A percentile compares a stretch with the other conserved stretches of the same genome.
Evolutionary conservation across 2,329 filamentous ascomycete species (phyloP).

Genomic region (Apiospora arundinis): DNA sequence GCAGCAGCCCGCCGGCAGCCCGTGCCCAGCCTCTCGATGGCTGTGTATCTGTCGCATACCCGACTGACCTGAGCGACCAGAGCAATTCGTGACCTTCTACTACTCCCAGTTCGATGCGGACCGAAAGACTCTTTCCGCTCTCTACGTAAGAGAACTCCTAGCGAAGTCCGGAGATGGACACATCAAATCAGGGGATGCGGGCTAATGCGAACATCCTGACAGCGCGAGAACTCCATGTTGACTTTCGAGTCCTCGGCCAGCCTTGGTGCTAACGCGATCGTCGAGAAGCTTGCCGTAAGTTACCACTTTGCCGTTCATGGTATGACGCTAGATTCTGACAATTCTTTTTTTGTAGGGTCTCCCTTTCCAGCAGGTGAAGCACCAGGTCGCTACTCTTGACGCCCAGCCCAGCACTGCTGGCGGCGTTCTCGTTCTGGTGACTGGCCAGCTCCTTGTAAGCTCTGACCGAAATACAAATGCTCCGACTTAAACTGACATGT

Average conservation of each 20-base stretch:
- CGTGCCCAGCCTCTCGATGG: not conserved
- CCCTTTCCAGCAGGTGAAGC: constrained; percentile 67
- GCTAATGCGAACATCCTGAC: constrained; percentile 28
- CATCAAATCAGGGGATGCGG: not conserved
- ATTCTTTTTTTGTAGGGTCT: constrained; percentile 24
- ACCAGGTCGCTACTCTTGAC: constrained; percentile 79
- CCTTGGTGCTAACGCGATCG: constrained; percentile 69
- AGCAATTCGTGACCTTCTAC: constrained; percentile 89
- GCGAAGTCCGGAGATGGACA: not conserved
- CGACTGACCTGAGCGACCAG: constrained; percentile 51
- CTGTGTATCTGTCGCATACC: constrained; percentile 22
- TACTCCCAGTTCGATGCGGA: constrained; percentile 85
- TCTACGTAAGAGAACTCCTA: constrained; percentile 75
- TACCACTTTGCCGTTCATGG: not conserved
- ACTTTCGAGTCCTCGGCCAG: constrained; percentile 81
- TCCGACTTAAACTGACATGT: constrained; percentile 11
- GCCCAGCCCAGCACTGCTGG: constrained; percentile 77
- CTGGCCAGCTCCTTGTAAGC: constrained; percentile 81
- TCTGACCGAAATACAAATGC: not conserved
- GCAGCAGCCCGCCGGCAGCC: constrained; percentile 1
- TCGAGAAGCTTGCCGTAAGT: constrained; percentile 81
- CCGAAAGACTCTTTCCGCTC: constrained; percentile 66
- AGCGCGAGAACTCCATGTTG: constrained; percentile 88
- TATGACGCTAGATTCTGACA: constrained; percentile 21
- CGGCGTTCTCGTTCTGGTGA: constrained; percentile 86